Conservation (phyloP, 1,284 basidiomycete genomes). For the Cystobasidium pallidum region DNA sequence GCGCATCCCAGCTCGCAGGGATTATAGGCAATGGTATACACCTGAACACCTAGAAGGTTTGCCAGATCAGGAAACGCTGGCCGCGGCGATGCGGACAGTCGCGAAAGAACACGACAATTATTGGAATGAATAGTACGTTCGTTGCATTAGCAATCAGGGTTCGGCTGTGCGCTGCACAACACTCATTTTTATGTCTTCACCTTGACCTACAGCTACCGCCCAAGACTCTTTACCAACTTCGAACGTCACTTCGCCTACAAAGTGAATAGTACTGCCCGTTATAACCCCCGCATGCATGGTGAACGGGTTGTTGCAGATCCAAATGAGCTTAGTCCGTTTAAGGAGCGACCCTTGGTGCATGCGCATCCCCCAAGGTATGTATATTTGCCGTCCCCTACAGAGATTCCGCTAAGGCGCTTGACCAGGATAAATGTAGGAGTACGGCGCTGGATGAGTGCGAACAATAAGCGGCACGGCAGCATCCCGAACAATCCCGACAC, state of each 20-base stretch:
- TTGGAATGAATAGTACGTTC: constrained; percentile 73
- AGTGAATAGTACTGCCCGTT: constrained; percentile 74
- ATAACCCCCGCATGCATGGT: constrained; percentile 61
- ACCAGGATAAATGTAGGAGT: constrained; percentile 8
- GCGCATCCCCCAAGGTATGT: constrained; percentile 46
- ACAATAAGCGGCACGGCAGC: constrained; percentile 72
- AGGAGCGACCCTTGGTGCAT: constrained; percentile 54
- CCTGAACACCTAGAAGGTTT: constrained; percentile 68
- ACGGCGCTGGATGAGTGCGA: constrained; percentile 57
- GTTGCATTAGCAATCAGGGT: neutral
- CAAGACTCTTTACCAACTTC: constrained; percentile 75
- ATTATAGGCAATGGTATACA: constrained; percentile 81
- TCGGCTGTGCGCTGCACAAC: too few relatives aligned
- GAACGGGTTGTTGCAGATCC: constrained; percentile 21
- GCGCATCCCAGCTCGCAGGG: constrained; percentile 55
- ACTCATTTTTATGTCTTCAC: too few relatives aligned
- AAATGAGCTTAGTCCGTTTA: constrained; percentile 52
- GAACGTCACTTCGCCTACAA: constrained; percentile 82
- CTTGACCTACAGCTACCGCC: constrained; percentile 65
- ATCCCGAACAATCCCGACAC: constrained; percentile 49
- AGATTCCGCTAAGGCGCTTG: neutral
- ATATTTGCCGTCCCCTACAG: neutral
- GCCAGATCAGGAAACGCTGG: constrained; percentile 64
- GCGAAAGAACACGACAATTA: constrained; percentile 70
- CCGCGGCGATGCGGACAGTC: constrained; percentile 60